Base-by-base conservation (phyloP, 2,329 filamentous ascomycete species). In the Dothideomycetes sp. region DNA sequence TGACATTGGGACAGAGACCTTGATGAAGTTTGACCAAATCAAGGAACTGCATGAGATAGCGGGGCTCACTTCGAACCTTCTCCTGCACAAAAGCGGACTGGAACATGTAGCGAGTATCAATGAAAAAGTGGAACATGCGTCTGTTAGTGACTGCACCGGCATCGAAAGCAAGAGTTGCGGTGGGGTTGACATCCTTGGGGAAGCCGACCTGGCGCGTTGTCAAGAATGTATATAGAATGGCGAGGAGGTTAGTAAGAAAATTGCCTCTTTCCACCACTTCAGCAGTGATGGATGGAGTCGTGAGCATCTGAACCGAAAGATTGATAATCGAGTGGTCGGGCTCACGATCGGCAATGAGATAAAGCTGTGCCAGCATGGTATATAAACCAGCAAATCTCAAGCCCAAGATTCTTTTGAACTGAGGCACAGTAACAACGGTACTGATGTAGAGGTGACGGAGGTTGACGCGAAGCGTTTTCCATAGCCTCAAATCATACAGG, bases 321-420 rank as follows among this genome's bases (percentile, higher is more conserved):
- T 95, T 95, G 69, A 98, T 94, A 56, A 98, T 96, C 9, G 89
- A 96, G 61, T 96, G 89, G 55, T 98, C 91, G 2, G 91, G 91
- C 59, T 98, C 91, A 48, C 91, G 75, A 57, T 98, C 91, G 11
- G 89, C 89, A 49, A 98, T 91, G 20, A 98, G 74, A 59, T 96
- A 98, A 3, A 98, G 69, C 58, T 98, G 89, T 4, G 91, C 88
- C 33, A 98, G 67, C 2, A 84, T 84, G 2, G 91, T 96, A 63
- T 98, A 98, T 3, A 98, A 71, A 1, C 87, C 89, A 39, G 93
- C 86, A 59, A 98, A 93, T n/a, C 91, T 78, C 30, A 98, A 69
- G 2, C 89, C 88, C 41, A 98, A 70, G 8, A 98, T 78, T 15
- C 89, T 80, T 65, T 98, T 98, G 73, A 98, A 98, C 57, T 94